Base-by-base conservation (phyloP, 176 grass and related monocot genomes). In the Olyra latifolia region DNA sequence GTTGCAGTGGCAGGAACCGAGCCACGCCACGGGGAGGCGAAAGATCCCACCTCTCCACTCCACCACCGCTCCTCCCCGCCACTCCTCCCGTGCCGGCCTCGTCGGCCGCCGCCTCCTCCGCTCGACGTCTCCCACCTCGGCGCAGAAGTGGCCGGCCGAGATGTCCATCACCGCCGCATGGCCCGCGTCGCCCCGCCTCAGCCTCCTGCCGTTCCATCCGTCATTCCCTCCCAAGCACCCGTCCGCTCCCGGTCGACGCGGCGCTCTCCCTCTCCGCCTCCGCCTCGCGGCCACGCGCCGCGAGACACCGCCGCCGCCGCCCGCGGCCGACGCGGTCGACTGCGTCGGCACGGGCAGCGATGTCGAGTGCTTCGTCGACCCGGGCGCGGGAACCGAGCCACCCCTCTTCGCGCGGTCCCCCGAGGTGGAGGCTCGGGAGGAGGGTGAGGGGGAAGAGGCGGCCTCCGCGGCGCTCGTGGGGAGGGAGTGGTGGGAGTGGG, bases 281-380 rank as follows among this genome's bases (percentile, higher is more conserved):
- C 64, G 47, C 17, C 27, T 24, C 41, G 62, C 72, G 2, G 50
- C 50, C 19, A 53, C 63, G 82, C 74, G 39, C 54, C 80, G 44
- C 53, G 82, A 74, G 50, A 25, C 58, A 24, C 38, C 73, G 15
- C 61, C 68, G 14, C 28, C 76, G 4, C 40, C 83, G 29, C 46
- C 50, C 22, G 60, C 64, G 54, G 45, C 60, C 13, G 57, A 82
- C 58, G 29, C 85, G 57, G 69, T 84, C 45, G 87, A 92, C 64
- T 92, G 93, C 83, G 85, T 92, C 35, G 93, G 93, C 23, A 90
- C 87, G 14, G 90, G 88, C 27, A 28, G 82, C 7, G 82, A 92
- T 19, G 87, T 90, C 29, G 93, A 97, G 83, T 88, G 93, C 82
- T 84, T 84, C 53, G 57, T 83, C 48, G 82, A 78, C 39, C 67